Evolutionary conservation across 2,329 filamentous ascomycete species (phyloP).

Genomic region (Fusarium praegraminearum): DNA sequence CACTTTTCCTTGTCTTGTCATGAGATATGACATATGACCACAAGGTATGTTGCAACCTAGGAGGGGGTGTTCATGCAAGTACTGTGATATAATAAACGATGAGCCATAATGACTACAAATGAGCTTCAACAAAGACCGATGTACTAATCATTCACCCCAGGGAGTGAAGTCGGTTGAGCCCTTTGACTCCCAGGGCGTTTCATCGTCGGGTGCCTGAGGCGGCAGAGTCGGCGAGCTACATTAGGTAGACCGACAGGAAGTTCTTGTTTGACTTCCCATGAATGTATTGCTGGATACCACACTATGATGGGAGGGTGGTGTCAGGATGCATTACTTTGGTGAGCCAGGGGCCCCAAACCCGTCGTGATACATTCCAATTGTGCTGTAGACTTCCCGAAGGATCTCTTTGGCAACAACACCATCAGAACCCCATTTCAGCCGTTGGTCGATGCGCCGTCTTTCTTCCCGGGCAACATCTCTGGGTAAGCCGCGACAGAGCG

Average conservation of each 20-base stretch:
- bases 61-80: not conserved
- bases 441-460: conserved; percentile 43
- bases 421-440: conserved; percentile 51
- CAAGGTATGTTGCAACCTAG: not conserved
- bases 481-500: conserved; percentile 49
- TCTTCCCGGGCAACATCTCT: conserved; percentile 48
- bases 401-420: conserved; percentile 40
- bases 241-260: conserved; percentile 28
- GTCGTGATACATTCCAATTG: conserved; percentile 38
- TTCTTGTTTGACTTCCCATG: not conserved
- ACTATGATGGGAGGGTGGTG: not conserved
- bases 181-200: not conserved
- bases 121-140: not conserved
- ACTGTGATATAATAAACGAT: conserved; percentile 5
- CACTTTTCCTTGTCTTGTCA: not conserved
- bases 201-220: not conserved
- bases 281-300: not conserved
- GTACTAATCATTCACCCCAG: not conserved
- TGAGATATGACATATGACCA: not conserved
- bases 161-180: not conserved
- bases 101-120: conserved; percentile 16
- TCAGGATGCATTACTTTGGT: conserved; percentile 1
- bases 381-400: conserved; percentile 42
- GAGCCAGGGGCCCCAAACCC: conserved; percentile 14
- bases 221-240: conserved; percentile 33